Base-by-base conservation (phyloP, 805 yeast genomes). In the Saturnispora silvae region DNA sequence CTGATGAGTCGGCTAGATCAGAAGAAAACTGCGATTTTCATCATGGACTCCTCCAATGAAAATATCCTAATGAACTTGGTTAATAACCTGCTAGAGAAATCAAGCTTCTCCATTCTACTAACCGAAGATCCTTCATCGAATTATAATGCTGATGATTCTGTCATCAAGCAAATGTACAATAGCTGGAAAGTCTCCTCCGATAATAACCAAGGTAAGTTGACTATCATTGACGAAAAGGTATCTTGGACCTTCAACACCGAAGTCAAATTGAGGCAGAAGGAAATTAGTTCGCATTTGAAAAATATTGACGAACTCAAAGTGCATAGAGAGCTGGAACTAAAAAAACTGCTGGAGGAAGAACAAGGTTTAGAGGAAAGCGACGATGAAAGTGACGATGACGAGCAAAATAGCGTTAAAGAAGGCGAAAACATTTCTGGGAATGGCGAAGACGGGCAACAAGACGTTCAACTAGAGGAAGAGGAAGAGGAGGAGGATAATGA, bases 41-140 rank as follows among this genome's bases (percentile, higher is more conserved):
- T 89, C 43, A 80, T 84, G 15, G 73, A 89, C 1, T 87, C 84
- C 10, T 64, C 69, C 17, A 77, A 75, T 34, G 53, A 81, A 26
- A 73, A 72, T 25, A n/a, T 36, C 7, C 31, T 83, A 0, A 63
- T 72, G 26, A 68, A 69, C 33, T 72, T 64, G 22, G 63, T 72
- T 36, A 68, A 54, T 41, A 68, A 58, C 38, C 58, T 86, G 15
- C 79, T 92, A 49, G 64, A 64, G 10, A 76, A 72, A 45, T 80
- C 75, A 20, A 72, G 71, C 38, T 75, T 82, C 1, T 76, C 94
- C 0, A 66, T 87, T 1, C 61, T 92, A 1, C 53, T 92, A 38
- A 85, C 96, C 0, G 94, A 85, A 45, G 65, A 68, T 41, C 65
- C 80, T 18, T 20, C 18, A 11, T 10, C 11, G 15, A 10, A 10